Evolutionary conservation across 2,329 filamentous ascomycete genomes (phyloP).

Genomic region (Aspergillus persii): DNA sequence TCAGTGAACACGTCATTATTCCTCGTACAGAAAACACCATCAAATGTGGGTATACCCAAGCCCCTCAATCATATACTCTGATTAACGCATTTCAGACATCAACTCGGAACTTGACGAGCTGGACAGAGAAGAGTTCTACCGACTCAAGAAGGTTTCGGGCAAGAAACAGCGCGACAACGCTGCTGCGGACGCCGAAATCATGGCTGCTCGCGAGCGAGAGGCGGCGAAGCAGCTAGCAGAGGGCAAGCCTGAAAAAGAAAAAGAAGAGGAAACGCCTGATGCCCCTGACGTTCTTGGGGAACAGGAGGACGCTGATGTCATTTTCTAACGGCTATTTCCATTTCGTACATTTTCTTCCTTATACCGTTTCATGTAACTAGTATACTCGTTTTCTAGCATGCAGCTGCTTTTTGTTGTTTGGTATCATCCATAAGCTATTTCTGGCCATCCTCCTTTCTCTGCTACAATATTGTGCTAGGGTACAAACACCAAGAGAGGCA

Average conservation of each 20-base stretch:
- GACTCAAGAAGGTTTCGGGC: slow-evolving; percentile 88
- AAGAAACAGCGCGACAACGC: slow-evolving; percentile 80
- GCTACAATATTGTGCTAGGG: not conserved
- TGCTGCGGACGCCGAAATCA: slow-evolving; percentile 70
- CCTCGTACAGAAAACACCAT: slow-evolving; percentile 99
- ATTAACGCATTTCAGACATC: slow-evolving; percentile 61
- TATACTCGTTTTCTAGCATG: slow-evolving; percentile 22
- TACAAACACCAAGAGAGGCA: not conserved
- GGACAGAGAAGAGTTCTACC: slow-evolving; percentile 96
- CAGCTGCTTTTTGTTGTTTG: slow-evolving; percentile 9
- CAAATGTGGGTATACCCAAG: slow-evolving; percentile 63
- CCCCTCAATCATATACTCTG: not conserved
- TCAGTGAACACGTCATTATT: slow-evolving; percentile 71
- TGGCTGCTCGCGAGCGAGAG: slow-evolving; percentile 46
- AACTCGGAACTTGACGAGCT: slow-evolving; percentile 97
- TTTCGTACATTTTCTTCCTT: not conserved
- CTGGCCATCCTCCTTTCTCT: not conserved
- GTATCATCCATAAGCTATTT: slow-evolving; percentile 10
- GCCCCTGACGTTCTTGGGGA: slow-evolving; percentile 68
- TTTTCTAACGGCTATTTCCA: slow-evolving; percentile 58
- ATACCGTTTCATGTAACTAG: slow-evolving; percentile 16
- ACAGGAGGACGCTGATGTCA: slow-evolving; percentile 79
- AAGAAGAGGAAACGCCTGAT: slow-evolving; percentile 51
- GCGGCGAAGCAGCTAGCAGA: slow-evolving; percentile 32
- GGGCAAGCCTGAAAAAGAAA: not conserved